Evolutionary conservation across 2,329 filamentous ascomycete species (phyloP), one percentile per base, ranked within the genome.

Genomic region (Aspergillus bombycis): DNA sequence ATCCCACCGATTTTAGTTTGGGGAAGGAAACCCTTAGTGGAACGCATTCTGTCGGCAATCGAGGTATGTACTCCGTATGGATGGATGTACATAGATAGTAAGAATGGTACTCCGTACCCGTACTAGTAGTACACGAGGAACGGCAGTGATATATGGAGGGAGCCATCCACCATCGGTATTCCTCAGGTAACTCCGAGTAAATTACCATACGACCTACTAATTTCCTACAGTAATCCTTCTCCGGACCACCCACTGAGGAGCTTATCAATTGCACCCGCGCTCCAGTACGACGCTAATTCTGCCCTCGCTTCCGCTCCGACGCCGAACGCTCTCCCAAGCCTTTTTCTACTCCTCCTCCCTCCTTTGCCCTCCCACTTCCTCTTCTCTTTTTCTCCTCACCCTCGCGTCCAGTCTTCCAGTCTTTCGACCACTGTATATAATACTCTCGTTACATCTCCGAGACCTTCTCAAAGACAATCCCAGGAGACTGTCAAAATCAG

Each of bases 231-330:
- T 55, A 54, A 54, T 54, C 32, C 52, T 54, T 36, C 52, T 54
- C 52, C 52, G 19, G 52, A 16, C 19, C 32, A 36, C 56, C 36
- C 34, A 46, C 38, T 28, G 5, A 36, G 34, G 34, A 54, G 63
- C 66, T 66, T 66, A 64, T 66, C 62, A 66, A 64, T 43, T 48
- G 19, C 52, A 55, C 36, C 38, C 41, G 43, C 59, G 57, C 50
- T 26, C 19, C 38, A n/a, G 16, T 41, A 41, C 38, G 19, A 54
- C 52, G 30, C 52, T 54, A 34, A 23, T 54, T 54, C 52, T 55
- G 62, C 60, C 62, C 61, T 68, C 64, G 63, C 66, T 65, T 65
- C 66, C 64, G 62, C 60, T 62, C 65, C 61, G 62, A 36, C 54
- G 32, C 61, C 61, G 60, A 61, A 56, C 62, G 55, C 61, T 36